Evolutionary conservation across 1,139 yeast genomes (phyloP).

Genomic region (Geotrichum citri-aurantii): DNA sequence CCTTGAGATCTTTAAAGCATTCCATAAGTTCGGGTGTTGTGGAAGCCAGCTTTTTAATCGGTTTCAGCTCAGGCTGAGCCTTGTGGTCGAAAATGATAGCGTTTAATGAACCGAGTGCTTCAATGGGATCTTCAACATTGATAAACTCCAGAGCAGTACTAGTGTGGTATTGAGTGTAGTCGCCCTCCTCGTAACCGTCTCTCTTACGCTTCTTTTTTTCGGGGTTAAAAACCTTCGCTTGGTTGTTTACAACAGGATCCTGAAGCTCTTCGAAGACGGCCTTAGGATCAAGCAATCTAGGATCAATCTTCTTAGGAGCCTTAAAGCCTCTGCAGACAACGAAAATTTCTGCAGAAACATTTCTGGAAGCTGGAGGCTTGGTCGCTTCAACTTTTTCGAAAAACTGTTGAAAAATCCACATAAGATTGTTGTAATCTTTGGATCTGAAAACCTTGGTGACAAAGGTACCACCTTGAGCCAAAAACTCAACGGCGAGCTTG

Average conservation of each 20-base stretch:
- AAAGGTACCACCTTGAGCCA: slow-evolving; percentile 90
- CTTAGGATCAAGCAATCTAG: slow-evolving; percentile 82
- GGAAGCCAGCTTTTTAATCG: slow-evolving; percentile 61
- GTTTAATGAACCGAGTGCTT: slow-evolving; percentile 61
- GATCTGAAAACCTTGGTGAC: slow-evolving; percentile 96
- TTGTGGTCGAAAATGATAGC: slow-evolving; percentile 45
- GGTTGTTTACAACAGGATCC: slow-evolving; percentile 66
- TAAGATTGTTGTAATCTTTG: slow-evolving; percentile 89
- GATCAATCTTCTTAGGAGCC: slow-evolving; percentile 93
- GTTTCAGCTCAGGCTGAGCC: slow-evolving; percentile 66
- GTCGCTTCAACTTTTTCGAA: slow-evolving; percentile 97
- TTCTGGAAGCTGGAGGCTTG: slow-evolving; percentile 97
- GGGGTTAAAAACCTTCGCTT: slow-evolving; percentile 90
- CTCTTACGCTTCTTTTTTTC: slow-evolving; percentile 86
- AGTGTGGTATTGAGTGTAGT: slow-evolving; percentile 68
- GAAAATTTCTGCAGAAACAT: slow-evolving; percentile 97
- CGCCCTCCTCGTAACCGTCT: slow-evolving; percentile 97
- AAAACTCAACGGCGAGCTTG: slow-evolving; percentile 90
- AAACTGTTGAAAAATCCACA: slow-evolving; percentile 96
- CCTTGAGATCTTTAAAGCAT: slow-evolving; percentile 86
- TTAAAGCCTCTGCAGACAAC: slow-evolving; percentile 94
- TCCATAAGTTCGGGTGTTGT: slow-evolving; percentile 74
- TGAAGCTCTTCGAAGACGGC: slow-evolving; percentile 87
- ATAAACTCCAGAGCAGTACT: slow-evolving; percentile 76
- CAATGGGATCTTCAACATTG: slow-evolving; percentile 74